Base-by-base conservation (phyloP, 2,329 filamentous ascomycete species). In the Fusarium sacchari region DNA sequence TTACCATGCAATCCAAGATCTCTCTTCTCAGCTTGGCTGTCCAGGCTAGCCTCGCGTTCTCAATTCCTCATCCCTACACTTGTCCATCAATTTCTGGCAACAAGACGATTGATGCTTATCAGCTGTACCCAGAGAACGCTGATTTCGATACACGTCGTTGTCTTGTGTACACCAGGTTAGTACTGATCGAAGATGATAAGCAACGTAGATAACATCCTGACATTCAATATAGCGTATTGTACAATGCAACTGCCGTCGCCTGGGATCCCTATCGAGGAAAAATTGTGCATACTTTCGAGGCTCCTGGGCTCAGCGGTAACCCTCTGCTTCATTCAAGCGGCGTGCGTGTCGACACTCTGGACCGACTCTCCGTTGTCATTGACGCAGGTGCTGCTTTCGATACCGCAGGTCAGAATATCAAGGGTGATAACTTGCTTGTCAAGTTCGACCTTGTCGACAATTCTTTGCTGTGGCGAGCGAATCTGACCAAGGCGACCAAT, bases 391-490 rank as follows among this genome's bases (percentile, higher is more conserved):
- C 73, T 7, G 78, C 83, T 15, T 83, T 81, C 62, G 79, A 79
- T 18, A 83, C 82, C 0, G 62, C 30, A 10, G 83, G 83, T 39
- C 67, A 75, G 30, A 71, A 84, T 60, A 76, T 83, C 15, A 76
- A 78, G 2, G 83, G 83, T 30, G 77, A 81, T 60, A 82, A 83
- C 74, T 76, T 79, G 52, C 57, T 85, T 24, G 61, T 83, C 36
- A 83, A 83, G 60, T 83, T 80, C 60, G 77, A 83, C 59, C 70
- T 80, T 67, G 36, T 59, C 77, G 4, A 62, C 60, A 58, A 62
- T 6, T 58, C 32, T 39, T 36, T 62, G 3, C 69, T 82, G 13
- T 84, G 81, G 81, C 69, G 62, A 22, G 58, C 76, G 15, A 81
- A 84, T 67, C 65, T 84, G 15, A 82, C 80, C 0, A 68, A 74